Percentiles rank a stretch among this genome's conserved stretches.
These are phyloP conservation scores for Elaeis guineensis DNA, from an alignment of 176 grass and related monocot species.

Conservation along the genomic window DNA sequence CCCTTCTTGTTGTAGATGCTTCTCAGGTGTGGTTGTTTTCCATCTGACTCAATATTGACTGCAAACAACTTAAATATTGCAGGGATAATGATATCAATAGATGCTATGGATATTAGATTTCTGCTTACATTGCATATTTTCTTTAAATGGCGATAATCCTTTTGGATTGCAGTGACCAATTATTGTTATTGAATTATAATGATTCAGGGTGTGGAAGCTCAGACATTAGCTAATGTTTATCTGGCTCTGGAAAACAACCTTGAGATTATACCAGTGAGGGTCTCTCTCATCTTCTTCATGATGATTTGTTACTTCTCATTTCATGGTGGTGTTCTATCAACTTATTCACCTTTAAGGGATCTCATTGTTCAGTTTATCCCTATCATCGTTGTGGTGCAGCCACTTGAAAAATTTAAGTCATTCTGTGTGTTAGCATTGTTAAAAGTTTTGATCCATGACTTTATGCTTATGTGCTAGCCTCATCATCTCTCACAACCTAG, in stretches of 20 bases:
- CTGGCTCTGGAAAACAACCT: slow-evolving; percentile 91
- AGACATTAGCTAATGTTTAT: slow-evolving; percentile 94
- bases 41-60: slow-evolving; percentile 35
- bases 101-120: not conserved
- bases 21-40: slow-evolving; percentile 89
- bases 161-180: slow-evolving; percentile 2
- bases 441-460: too few species aligned
- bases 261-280: slow-evolving; percentile 87
- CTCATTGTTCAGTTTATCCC: too few species aligned
- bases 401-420: too few species aligned
- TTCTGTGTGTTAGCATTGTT: too few species aligned
- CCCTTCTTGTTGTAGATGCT: slow-evolving; percentile 91
- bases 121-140: too few species aligned
- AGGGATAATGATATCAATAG: slow-evolving; percentile 8
- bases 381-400: too few species aligned
- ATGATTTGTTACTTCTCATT: too few species aligned
- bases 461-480: too few species aligned
- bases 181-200: slow-evolving; percentile 20
- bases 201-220: slow-evolving; percentile 96
- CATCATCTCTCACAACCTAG: too few species aligned
- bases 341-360: too few species aligned
- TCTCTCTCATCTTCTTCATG: not conserved
- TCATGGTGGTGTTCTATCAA: too few species aligned
- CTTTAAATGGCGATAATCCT: slow-evolving; percentile 4
- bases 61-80: not conserved